Evolutionary conservation across 2,329 filamentous ascomycete species (phyloP).

Genomic region (Clarireedia paspali): DNA sequence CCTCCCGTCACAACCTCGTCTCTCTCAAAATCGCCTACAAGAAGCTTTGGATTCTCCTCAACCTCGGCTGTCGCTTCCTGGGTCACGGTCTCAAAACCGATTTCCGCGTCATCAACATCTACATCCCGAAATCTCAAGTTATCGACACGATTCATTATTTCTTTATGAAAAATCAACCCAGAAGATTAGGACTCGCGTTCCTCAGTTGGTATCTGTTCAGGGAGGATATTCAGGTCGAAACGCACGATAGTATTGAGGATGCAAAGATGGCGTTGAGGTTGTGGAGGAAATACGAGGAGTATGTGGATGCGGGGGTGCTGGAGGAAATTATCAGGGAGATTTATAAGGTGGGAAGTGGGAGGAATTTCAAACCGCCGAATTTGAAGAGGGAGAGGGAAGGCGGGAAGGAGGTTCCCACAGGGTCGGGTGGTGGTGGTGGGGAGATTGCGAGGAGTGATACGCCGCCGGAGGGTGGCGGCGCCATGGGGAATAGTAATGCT

Average conservation of each 20-base stretch:
- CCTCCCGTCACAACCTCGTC: conserved; percentile 76
- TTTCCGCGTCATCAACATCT: conserved; percentile 97
- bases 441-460: conserved; percentile 44
- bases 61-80: conserved; percentile 87
- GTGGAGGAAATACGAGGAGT: conserved; percentile 85
- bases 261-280: conserved; percentile 83
- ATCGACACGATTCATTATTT: conserved; percentile 93
- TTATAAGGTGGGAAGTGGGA: conserved; percentile 58
- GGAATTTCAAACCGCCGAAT: conserved; percentile 49
- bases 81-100: conserved; percentile 92
- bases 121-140: conserved; percentile 81
- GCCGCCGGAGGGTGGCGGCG: conserved; percentile 34
- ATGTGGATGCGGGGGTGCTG: conserved; percentile 72
- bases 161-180: conserved; percentile 69
- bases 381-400: conserved; percentile 34
- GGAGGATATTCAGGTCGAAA: conserved; percentile 87
- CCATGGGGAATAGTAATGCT: neutral
- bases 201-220: conserved; percentile 85
- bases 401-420: conserved; percentile 24
- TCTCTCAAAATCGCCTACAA: conserved; percentile 91
- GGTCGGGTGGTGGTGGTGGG: conserved; percentile 33
- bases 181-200: conserved; percentile 88
- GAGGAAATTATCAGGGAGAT: conserved; percentile 82
- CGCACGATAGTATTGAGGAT: conserved; percentile 94
- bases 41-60: conserved; percentile 93